phyloP scores from a whole-genome alignment of 2,329 filamentous ascomycete species.

The Sodiomyces alkalinus region DNA sequence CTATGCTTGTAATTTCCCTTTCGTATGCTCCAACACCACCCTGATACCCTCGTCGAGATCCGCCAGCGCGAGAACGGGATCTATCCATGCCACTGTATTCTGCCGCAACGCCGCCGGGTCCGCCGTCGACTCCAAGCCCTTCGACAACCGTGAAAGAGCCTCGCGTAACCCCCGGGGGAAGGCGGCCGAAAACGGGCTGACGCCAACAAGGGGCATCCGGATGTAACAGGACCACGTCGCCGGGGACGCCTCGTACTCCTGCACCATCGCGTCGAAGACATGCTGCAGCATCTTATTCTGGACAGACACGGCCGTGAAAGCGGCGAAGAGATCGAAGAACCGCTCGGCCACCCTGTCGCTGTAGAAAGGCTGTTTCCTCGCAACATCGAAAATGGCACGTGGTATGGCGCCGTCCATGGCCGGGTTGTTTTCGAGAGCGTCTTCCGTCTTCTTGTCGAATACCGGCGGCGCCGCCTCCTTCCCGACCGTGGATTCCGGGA shows the following conservation, averaged over 20 bases:
- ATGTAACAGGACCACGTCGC: conserved; percentile 57
- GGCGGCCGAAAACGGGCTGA: conserved; percentile 45
- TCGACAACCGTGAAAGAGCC: conserved; percentile 47
- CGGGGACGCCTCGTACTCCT: conserved; percentile 42
- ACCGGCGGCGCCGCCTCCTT: conserved; percentile 25
- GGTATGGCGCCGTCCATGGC: conserved; percentile 89
- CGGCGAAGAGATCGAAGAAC: conserved; percentile 68
- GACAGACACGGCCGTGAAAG: conserved; percentile 52
- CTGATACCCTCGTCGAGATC: conserved; percentile 40
- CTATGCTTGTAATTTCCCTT: conserved; percentile 15
- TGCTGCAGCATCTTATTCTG: conserved; percentile 55
- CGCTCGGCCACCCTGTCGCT: conserved; percentile 48
- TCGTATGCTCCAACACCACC: conserved; percentile 39
- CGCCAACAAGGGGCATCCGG: conserved; percentile 51
- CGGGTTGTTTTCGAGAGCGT: conserved; percentile 55
- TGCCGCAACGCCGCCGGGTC: conserved; percentile 28
- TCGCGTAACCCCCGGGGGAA: conserved; percentile 60
- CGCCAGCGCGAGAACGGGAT: conserved; percentile 30
- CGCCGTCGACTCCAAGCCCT: conserved; percentile 25
- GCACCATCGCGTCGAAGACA: conserved; percentile 50
- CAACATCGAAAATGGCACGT: conserved; percentile 77
- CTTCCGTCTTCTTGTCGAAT: conserved; percentile 27
- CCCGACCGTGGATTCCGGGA: conserved; percentile 27
- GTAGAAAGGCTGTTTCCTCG: conserved; percentile 62
- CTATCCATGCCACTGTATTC: conserved; percentile 39